Conservation (phyloP, 2,329 filamentous ascomycete species). For the Ophiostoma quercus region DNA sequence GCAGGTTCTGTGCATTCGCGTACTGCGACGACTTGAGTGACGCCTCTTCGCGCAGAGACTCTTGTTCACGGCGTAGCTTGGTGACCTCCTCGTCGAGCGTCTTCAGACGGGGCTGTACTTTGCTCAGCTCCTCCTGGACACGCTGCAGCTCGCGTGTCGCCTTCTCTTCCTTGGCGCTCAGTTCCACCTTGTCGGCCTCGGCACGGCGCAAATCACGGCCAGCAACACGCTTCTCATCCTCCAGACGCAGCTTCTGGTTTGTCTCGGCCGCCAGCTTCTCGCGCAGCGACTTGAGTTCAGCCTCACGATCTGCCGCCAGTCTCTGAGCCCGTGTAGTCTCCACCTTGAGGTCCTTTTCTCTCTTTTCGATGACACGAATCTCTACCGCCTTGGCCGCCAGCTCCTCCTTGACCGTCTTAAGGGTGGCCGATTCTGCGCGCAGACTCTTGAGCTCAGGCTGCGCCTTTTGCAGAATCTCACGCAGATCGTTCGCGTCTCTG, state of each 20-base stretch:
- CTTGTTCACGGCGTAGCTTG: constrained; percentile 63
- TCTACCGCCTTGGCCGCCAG: constrained; percentile 55
- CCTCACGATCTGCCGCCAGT: constrained; percentile 66
- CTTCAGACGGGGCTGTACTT: constrained; percentile 55
- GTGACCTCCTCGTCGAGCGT: constrained; percentile 70
- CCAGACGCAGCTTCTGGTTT: constrained; percentile 63
- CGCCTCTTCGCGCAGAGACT: constrained; percentile 68
- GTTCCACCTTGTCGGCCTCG: constrained; percentile 74
- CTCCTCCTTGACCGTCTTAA: constrained; percentile 72
- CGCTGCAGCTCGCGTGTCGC: constrained; percentile 63
- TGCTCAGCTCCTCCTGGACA: constrained; percentile 66
- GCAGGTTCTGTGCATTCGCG: constrained; percentile 73
- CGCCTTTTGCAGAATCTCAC: constrained; percentile 73
- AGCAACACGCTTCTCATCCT: constrained; percentile 70
- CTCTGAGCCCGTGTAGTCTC: constrained; percentile 68
- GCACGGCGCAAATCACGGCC: constrained; percentile 72
- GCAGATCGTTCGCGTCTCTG: constrained; percentile 77
- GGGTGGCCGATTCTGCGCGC: constrained; percentile 66
- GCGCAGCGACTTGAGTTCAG: constrained; percentile 69
- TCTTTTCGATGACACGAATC: constrained; percentile 70
- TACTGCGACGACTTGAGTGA: constrained; percentile 83
- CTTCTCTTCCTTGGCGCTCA: constrained; percentile 68
- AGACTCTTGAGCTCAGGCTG: constrained; percentile 80
- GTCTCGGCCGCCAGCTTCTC: constrained; percentile 74
- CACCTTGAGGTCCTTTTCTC: constrained; percentile 72